Conservation (phyloP, 1,139 yeast genomes). For the Taphrina populina region DNA sequence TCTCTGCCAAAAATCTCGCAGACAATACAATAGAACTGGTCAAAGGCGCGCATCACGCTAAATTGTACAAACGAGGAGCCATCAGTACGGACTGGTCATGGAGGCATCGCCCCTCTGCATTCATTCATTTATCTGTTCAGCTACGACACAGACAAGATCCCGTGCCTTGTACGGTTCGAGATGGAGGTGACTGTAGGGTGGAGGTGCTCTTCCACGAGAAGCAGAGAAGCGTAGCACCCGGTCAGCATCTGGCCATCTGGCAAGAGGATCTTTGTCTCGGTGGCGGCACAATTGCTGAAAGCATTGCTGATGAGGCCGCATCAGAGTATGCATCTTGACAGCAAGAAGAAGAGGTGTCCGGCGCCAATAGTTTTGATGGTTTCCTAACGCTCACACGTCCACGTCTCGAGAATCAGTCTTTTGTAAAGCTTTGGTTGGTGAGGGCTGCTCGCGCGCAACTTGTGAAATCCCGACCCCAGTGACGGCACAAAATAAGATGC, state of each 20-base stretch:
- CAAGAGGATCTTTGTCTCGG: slow-evolving; percentile 69
- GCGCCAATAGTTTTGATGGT: background rate
- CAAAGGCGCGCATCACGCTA: slow-evolving; percentile 63
- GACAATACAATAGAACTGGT: slow-evolving; percentile 78
- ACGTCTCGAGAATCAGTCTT: background rate
- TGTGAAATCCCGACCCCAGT: slow-evolving; percentile 20
- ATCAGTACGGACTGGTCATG: slow-evolving; percentile 26
- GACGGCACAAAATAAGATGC: slow-evolving; percentile 25
- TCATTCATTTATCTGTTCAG: slow-evolving; percentile 27
- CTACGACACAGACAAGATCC: slow-evolving; percentile 31
- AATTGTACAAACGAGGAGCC: slow-evolving; percentile 51
- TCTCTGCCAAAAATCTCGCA: slow-evolving; percentile 62
- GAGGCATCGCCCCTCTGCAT: slow-evolving; percentile 21
- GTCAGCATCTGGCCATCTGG: slow-evolving; percentile 80
- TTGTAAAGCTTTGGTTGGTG: background rate
- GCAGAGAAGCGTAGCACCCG: slow-evolving; percentile 82
- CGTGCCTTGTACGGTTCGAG: slow-evolving; percentile 42
- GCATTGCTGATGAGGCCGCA: no score
- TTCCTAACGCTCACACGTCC: background rate
- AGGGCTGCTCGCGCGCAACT: slow-evolving; percentile 12
- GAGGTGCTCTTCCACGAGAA: slow-evolving; percentile 48
- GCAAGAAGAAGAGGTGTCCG: no score
- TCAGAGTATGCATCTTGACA: no score
- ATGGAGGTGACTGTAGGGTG: slow-evolving; percentile 40
- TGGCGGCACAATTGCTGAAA: slow-evolving; percentile 57